Evolutionary conservation across 2,329 filamentous ascomycete species (phyloP).

Genomic region (Trichoderma sp.): DNA sequence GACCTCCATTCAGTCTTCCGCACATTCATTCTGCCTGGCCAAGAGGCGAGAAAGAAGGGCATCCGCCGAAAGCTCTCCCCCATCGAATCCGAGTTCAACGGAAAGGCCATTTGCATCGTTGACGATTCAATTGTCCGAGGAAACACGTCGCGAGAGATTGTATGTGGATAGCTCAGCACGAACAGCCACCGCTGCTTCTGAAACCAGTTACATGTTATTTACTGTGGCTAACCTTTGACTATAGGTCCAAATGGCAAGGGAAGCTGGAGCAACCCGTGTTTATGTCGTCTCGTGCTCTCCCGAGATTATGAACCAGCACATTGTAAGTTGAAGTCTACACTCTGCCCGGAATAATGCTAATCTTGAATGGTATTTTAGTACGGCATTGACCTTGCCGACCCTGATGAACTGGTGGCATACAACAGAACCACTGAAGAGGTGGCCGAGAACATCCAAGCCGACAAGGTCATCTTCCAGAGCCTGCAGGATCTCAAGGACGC

Average conservation of each 20-base stretch:
- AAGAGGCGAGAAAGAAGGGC: slow-evolving; percentile 76
- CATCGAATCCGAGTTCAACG: slow-evolving; percentile 80
- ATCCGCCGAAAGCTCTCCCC: slow-evolving; percentile 87
- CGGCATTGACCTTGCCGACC: slow-evolving; percentile 48
- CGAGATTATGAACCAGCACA: slow-evolving; percentile 79
- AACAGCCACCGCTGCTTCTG: not conserved
- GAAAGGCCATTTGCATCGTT: slow-evolving; percentile 72
- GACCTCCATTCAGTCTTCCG: not conserved
- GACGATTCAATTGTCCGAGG: slow-evolving; percentile 32
- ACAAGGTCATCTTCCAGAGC: slow-evolving; percentile 55
- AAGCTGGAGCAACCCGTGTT: slow-evolving; percentile 78
- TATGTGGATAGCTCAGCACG: slow-evolving; percentile 5
- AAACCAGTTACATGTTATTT: not conserved
- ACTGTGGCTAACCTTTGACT: not conserved
- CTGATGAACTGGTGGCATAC: slow-evolving; percentile 41
- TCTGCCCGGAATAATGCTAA: not conserved
- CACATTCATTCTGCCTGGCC: slow-evolving; percentile 34
- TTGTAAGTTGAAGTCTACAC: slow-evolving; percentile 54
- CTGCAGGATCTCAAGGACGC: slow-evolving; percentile 77
- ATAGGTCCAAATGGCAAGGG: slow-evolving; percentile 66
- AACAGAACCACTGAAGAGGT: slow-evolving; percentile 40
- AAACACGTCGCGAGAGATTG: slow-evolving; percentile 26
- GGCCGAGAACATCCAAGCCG: slow-evolving; percentile 38
- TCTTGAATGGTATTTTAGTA: slow-evolving; percentile 27
- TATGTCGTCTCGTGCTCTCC: slow-evolving; percentile 82